A percentile compares a stretch with the other conserved stretches of the same genome.
These are phyloP conservation scores for Lepiota venenata DNA, from an alignment of 768 basidiomycete species.

Conservation along the genomic window DNA sequence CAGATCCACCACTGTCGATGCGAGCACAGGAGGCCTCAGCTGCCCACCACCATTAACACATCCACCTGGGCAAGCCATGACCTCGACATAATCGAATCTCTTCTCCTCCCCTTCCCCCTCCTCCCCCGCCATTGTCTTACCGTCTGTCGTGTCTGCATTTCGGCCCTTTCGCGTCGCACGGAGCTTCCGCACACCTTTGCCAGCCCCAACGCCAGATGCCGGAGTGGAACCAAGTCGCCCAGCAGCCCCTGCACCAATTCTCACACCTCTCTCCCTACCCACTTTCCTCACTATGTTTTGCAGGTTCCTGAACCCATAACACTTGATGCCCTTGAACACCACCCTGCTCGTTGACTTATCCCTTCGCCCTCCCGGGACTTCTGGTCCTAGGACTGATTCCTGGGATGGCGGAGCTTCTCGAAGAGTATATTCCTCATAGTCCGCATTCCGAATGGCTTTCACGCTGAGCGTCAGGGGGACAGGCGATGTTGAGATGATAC, in stretches of 20 bases:
- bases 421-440: constrained; percentile 76
- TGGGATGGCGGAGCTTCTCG: background rate
- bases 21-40: constrained; percentile 35
- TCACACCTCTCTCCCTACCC: constrained; percentile 77
- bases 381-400: background rate
- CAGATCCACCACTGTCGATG: background rate
- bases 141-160: constrained; percentile 21
- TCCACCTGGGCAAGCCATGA: constrained; percentile 98
- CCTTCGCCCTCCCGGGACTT: constrained; percentile 15
- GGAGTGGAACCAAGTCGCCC: constrained; percentile 23
- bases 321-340: constrained; percentile 90
- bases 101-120: constrained; percentile 31
- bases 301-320: constrained; percentile 96
- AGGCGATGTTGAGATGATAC: constrained; percentile 39
- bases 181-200: constrained; percentile 16
- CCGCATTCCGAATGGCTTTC: constrained; percentile 62
- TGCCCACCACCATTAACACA: constrained; percentile 99
- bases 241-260: constrained; percentile 48
- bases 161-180: constrained; percentile 26
- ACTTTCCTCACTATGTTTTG: constrained; percentile 96
- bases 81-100: constrained; percentile 88
- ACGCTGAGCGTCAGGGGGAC: constrained; percentile 47
- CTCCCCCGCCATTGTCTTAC: constrained; percentile 16
- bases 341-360: constrained; percentile 47
- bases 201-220: constrained; percentile 13